Evolutionary conservation across 2,329 filamentous ascomycete species (phyloP), one percentile per base, ranked within the genome.

Genomic region (Tolypocladium capitatum): DNA sequence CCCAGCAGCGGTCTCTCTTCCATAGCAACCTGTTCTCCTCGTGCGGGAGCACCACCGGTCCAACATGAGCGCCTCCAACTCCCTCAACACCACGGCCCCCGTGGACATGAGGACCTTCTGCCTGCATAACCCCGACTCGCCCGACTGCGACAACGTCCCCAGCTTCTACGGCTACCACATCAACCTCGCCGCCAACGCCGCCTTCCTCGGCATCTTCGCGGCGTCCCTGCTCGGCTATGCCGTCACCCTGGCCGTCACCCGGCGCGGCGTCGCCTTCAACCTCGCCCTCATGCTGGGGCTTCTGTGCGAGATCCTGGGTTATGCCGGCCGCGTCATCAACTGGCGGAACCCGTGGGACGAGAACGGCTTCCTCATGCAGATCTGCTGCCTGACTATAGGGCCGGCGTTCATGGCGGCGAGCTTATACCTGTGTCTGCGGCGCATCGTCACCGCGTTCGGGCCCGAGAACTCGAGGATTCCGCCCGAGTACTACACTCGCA

Each of bases 361-460:
- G 51, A 59, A 63, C 36, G 63, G 66, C 20, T 76, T 76, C 60
- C 56, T 75, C 48, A 73, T 80, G 34, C 78, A 83, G 58, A 74
- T 81, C 34, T 71, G 76, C 56, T 77, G 73, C 53, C 67, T 86
- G 48, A 84, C 80, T 4, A 73, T 84, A 49, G 80, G 69, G 0
- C 81, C 82, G 0, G 80, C 80, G 1, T 84, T 83, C 57, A 68
- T 83, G 59, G 73, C 78, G 9, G 81, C 78, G 1, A 76, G 72
- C 1, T 72, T 84, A 36, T 85, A 85, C 56, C 65, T 85, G 46
- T 81, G 76, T 51, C 65, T 84, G 44, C 59, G 70, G 11, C 63
- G 68, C 35, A 73, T 76, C 51, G 72, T 75, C 11, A 61, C 63
- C 43, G 68, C 65, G 1, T 73, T 72, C 53, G 72, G 72, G 0